phyloP scores from a whole-genome alignment of 345 rosid species.

The Melastoma malabathricum region DNA sequence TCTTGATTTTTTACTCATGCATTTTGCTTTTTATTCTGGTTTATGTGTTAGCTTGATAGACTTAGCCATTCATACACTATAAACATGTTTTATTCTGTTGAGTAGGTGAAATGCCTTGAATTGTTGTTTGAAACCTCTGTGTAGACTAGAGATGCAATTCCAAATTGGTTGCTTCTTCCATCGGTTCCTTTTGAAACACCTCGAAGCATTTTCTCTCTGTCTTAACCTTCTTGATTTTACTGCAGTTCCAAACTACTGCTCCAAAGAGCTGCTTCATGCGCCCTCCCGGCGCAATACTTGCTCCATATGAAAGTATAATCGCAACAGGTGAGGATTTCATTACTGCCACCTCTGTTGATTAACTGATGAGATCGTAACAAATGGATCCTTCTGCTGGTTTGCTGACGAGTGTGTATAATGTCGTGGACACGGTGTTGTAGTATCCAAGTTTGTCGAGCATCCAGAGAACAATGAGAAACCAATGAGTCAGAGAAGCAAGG shows the following conservation, averaged over 20 bases:
- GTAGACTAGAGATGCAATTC: too few species aligned
- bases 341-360: neutral
- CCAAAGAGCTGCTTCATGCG: constrained; percentile 99
- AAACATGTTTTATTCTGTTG: too few species aligned
- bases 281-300: constrained; percentile 90
- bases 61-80: too few species aligned
- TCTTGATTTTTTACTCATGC: too few species aligned
- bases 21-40: too few species aligned
- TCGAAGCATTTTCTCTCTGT: too few species aligned
- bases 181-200: too few species aligned
- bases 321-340: constrained; percentile 55
- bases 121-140: too few species aligned
- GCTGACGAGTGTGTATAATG: constrained; percentile 10
- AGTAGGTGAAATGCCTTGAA: too few species aligned
- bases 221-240: neutral
- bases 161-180: too few species aligned
- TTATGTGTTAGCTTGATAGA: too few species aligned
- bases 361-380: neutral
- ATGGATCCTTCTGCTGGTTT: neutral
- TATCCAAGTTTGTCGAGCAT: constrained; percentile 89
- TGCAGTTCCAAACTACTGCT: constrained; percentile 94
- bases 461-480: constrained; percentile 96
- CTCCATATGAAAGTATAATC: constrained; percentile 77
- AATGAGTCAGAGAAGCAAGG: constrained; percentile 71
- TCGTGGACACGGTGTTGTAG: constrained; percentile 15